phyloP scores from a whole-genome alignment of 169 alveolate genomes.

The Babesia bovis region DNA sequence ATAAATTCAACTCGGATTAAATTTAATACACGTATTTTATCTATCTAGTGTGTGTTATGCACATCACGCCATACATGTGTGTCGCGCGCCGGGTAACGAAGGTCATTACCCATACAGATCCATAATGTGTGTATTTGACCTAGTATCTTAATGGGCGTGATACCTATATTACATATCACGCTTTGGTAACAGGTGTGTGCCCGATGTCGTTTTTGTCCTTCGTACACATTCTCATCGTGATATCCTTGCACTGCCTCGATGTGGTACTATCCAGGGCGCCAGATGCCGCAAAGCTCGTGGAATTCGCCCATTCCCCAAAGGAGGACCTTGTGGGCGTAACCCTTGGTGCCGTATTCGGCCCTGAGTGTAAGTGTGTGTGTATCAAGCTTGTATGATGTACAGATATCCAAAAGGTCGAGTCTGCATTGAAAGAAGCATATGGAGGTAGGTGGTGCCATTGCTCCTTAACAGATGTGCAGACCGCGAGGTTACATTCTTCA shows the following conservation, averaged over 20 bases:
- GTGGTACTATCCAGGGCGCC: not conserved
- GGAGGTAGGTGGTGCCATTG: slow-evolving; percentile 46
- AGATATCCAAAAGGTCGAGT: slow-evolving; percentile 54
- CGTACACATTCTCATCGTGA: not conserved
- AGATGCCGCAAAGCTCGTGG: not conserved
- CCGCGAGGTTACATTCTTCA: slow-evolving; percentile 48
- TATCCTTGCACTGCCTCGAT: not conserved
- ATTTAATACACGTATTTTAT: not conserved
- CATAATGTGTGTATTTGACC: not conserved
- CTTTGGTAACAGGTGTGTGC: not conserved
- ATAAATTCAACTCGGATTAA: slow-evolving; percentile 13
- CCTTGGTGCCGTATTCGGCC: slow-evolving; percentile 17
- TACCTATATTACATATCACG: not conserved
- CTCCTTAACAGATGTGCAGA: slow-evolving; percentile 14
- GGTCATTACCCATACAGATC: no score
- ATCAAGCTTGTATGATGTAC: not conserved
- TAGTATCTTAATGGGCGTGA: no score
- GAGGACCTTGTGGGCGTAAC: not conserved
- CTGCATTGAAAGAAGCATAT: slow-evolving; percentile 26
- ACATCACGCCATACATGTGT: no score
- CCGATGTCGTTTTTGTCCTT: slow-evolving; percentile 4
- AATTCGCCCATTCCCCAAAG: not conserved
- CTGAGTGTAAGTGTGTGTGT: slow-evolving; percentile 9
- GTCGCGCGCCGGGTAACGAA: not conserved
- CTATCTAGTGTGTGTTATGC: not conserved